phyloP scores from a whole-genome alignment of 768 basidiomycete genomes.

The Suillus hirtellus region DNA sequence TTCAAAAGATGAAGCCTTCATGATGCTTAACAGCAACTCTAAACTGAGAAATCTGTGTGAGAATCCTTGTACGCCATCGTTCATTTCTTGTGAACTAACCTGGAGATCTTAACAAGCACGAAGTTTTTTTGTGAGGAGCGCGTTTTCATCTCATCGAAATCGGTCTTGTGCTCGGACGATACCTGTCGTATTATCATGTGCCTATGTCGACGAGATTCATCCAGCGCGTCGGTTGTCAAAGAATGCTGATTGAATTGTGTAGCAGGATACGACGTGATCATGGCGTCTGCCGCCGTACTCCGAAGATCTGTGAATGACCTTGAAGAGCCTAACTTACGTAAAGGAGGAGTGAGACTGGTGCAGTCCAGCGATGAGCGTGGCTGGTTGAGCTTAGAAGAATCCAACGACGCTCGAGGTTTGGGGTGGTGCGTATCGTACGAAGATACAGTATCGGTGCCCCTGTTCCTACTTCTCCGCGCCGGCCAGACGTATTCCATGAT shows the following conservation, averaged over 20 bases:
- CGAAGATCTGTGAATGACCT: slow-evolving; percentile 74
- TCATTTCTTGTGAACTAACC: slow-evolving; percentile 38
- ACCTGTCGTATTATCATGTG: slow-evolving; percentile 11
- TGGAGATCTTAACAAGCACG: slow-evolving; percentile 72
- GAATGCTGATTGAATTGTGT: slow-evolving; percentile 14
- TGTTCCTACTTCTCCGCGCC: slow-evolving; percentile 44
- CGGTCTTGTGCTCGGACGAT: slow-evolving; percentile 36
- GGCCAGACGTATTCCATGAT: slow-evolving; percentile 93
- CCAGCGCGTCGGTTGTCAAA: slow-evolving; percentile 18
- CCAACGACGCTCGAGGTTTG: slow-evolving; percentile 48
- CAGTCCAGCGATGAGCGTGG: slow-evolving; percentile 36
- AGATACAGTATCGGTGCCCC: slow-evolving; percentile 8
- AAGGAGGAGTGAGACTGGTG: slow-evolving; percentile 37
- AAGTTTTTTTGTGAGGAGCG: slow-evolving; percentile 85
- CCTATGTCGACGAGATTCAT: slow-evolving; percentile 24
- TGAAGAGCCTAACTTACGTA: slow-evolving; percentile 58
- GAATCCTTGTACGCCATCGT: background rate
- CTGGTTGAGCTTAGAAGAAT: slow-evolving; percentile 44
- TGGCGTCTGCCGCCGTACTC: slow-evolving; percentile 40
- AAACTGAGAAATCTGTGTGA: slow-evolving; percentile 44
- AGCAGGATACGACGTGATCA: slow-evolving; percentile 15
- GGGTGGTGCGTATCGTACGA: slow-evolving; percentile 21
- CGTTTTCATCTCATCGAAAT: slow-evolving; percentile 79
- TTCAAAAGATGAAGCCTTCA: slow-evolving; percentile 83
- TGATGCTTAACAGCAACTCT: slow-evolving; percentile 72